These are phyloP conservation scores for Hygrophila difformis DNA, from an alignment of 257 asterid genomes.

Conservation along the genomic window DNA sequence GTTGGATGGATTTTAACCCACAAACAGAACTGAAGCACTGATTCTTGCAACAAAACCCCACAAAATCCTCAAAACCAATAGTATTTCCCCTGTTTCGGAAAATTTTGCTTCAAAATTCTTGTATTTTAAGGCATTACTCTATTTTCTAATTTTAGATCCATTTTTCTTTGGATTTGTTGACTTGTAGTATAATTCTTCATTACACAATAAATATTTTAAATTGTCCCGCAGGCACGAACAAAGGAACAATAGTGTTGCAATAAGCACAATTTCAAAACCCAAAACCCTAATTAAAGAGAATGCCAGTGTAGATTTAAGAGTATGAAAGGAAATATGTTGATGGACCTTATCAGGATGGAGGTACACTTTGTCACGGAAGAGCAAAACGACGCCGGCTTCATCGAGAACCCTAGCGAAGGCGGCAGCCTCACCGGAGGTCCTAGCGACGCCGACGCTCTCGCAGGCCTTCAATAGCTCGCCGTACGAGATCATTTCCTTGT, in stretches of 20 bases:
- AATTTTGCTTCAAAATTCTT: no score
- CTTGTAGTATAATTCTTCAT: no score
- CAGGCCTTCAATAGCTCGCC: constrained; percentile 57
- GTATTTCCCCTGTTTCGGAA: constrained; percentile 61
- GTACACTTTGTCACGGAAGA: constrained; percentile 77
- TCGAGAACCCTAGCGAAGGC: constrained; percentile 78
- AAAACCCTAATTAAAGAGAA: no score
- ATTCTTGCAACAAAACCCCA: no score
- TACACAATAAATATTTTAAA: no score
- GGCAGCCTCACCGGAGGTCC: constrained; percentile 56
- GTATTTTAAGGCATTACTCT: no score
- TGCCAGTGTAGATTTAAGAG: not conserved
- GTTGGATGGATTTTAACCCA: no score
- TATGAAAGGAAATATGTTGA: constrained; percentile 36
- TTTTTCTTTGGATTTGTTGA: no score
- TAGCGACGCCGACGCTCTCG: constrained; percentile 63
- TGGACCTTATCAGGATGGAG: constrained; percentile 93
- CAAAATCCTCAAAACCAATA: constrained; percentile 3
- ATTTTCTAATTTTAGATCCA: no score
- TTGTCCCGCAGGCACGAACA: no score
- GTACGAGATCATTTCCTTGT: constrained; percentile 57
- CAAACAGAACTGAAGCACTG: no score
- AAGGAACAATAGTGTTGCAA: constrained; percentile 38
- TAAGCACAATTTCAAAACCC: constrained; percentile 9
- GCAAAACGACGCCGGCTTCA: constrained; percentile 84